Percentiles rank a stretch among this genome's conserved stretches.
Evolutionary conservation across 805 yeast genomes (phyloP).

Genomic region (Saccharomycopsis javanensis): DNA sequence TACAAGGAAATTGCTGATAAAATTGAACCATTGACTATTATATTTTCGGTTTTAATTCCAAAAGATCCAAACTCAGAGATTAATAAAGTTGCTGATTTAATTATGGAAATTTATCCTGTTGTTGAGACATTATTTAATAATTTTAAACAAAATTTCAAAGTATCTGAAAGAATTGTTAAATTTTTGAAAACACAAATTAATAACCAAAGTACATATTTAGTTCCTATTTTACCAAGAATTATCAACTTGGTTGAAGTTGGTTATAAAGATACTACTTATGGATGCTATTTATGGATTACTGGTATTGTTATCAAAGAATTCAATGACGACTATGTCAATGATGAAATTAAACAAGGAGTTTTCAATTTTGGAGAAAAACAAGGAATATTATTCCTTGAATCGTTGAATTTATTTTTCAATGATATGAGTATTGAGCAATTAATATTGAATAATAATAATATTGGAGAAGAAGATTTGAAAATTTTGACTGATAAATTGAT

Average conservation of each 20-base stretch:
- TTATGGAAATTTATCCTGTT: constrained; percentile 54
- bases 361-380: constrained; percentile 52
- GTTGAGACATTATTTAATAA: constrained; percentile 38
- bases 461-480: neutral
- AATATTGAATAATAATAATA: neutral
- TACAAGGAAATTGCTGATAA: constrained; percentile 54
- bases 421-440: constrained; percentile 2
- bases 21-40: constrained; percentile 57
- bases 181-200: constrained; percentile 57
- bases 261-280: constrained; percentile 57
- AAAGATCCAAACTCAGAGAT: constrained; percentile 21
- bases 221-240: constrained; percentile 51
- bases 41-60: constrained; percentile 48
- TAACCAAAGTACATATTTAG: constrained; percentile 45
- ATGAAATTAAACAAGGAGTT: constrained; percentile 45
- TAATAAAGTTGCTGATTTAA: constrained; percentile 45
- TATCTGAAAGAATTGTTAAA: constrained; percentile 69
- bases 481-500: constrained; percentile 21
- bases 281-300: constrained; percentile 85
- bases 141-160: constrained; percentile 49
- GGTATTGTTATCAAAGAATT: constrained; percentile 73
- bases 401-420: constrained; percentile 7
- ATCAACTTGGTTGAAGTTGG: constrained; percentile 62
- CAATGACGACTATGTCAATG: constrained; percentile 42
- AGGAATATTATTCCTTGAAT: constrained; percentile 11